These are phyloP conservation scores for Cyberlindnera xylosilytica DNA, from an alignment of 805 yeast species.

Conservation along the genomic window DNA sequence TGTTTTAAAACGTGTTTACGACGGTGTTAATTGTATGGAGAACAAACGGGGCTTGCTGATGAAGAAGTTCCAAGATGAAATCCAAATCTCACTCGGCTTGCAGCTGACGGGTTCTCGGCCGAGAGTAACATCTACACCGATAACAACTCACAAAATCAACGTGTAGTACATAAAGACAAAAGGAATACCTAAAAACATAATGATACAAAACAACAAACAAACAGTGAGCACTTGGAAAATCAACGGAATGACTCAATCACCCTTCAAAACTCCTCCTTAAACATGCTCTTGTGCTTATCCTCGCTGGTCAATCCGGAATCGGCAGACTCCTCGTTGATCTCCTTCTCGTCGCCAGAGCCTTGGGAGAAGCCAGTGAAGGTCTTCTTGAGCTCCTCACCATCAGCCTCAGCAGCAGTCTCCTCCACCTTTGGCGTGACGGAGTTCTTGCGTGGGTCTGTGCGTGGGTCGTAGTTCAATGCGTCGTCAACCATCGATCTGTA, in stretches of 20 bases:
- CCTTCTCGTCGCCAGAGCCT: conserved; percentile 35
- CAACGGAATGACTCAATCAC: no score
- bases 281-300: conserved; percentile 25
- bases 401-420: conserved; percentile 8
- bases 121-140: no score
- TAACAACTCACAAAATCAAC: no score
- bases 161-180: background rate
- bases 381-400: conserved; percentile 27
- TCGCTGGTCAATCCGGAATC: conserved; percentile 10
- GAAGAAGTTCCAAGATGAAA: no score
- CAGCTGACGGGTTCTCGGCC: no score
- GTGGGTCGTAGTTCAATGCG: conserved; percentile 18
- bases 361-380: conserved; percentile 46
- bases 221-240: background rate
- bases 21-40: no score
- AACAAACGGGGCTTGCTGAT: no score
- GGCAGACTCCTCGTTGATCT: conserved; percentile 17
- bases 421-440: background rate
- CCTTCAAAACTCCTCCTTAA: conserved; percentile 26
- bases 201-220: background rate
- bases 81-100: no score
- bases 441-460: conserved; percentile 12
- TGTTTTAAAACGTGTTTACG: no score
- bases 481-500: conserved; percentile 23
- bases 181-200: background rate